These are phyloP conservation scores for Filobasidium floriforme DNA, from an alignment of 768 basidiomycete species.

Conservation along the genomic window DNA sequence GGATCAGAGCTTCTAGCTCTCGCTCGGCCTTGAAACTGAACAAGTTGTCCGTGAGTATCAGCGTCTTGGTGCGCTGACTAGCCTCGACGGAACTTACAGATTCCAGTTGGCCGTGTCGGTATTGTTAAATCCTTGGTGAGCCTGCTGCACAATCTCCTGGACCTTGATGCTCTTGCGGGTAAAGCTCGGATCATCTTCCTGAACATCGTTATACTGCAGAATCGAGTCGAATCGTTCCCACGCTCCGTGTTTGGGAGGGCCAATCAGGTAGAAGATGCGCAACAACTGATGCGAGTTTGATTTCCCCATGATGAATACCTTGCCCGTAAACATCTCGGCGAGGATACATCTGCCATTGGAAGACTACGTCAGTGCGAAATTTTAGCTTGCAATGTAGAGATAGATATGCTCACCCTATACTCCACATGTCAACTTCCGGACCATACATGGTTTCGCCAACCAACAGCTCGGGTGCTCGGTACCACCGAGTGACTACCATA, in stretches of 20 bases:
- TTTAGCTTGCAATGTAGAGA: not conserved
- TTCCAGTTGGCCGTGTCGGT: not conserved
- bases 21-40: not conserved
- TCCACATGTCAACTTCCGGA: slow-evolving; percentile 95
- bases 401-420: slow-evolving; percentile 64
- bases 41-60: not conserved
- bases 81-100: not conserved
- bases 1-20: slow-evolving; percentile 15
- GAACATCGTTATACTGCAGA: slow-evolving; percentile 19
- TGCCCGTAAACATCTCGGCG: slow-evolving; percentile 88
- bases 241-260: slow-evolving; percentile 53
- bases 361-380: slow-evolving; percentile 6
- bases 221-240: slow-evolving; percentile 8
- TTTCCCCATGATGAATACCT: slow-evolving; percentile 77
- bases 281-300: slow-evolving; percentile 87
- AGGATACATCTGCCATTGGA: slow-evolving; percentile 64
- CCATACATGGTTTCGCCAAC: slow-evolving; percentile 84
- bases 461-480: slow-evolving; percentile 89
- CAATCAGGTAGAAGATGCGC: slow-evolving; percentile 83
- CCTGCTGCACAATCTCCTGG: slow-evolving; percentile 6
- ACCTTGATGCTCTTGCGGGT: slow-evolving; percentile 12
- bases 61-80: not conserved
- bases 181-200: slow-evolving; percentile 16
- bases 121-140: not conserved
- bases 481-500: slow-evolving; percentile 97